Evolutionary conservation across 75 land plant species (phyloP), one percentile per base, ranked within the genome.

Genomic region (Adiantum capillusveneris): DNA sequence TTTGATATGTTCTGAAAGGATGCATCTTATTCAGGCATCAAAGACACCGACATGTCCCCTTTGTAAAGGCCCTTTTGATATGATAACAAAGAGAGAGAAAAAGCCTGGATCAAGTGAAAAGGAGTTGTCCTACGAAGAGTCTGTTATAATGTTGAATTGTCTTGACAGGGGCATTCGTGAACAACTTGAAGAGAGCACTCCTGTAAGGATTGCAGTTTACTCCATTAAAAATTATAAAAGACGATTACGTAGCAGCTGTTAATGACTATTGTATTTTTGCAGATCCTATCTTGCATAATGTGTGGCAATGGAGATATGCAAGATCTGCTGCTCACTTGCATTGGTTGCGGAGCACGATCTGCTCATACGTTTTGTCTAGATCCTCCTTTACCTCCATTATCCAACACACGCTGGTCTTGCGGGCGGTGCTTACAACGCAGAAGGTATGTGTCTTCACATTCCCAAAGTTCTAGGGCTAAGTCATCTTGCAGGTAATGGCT

Each of bases 351-450:
- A 29, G 34, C 39, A 11, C 58, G 79, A 65, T 62, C 76, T 27
- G 55, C 41, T 16, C 79, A 76, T 53, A 30, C 58, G 9, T 76
- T 73, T 36, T 76, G 79, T 73, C 18, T 73, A 36, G 79, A 76
- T 66, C 79, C 79, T 11, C 70, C 67, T 26, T 46, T 36, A 43
- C 78, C 78, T 26, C 73, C 77, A 11, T 60, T 75, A 11, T 54
- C 68, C 20, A 29, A 25, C 29, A 21, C 62, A 59, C 68, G 56
- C 12, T 75, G 77, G 77, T 49, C 44, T 29, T 75, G 77, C 52
- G 37, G 42, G 11, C 75, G 50, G 44, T 75, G 77, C 66, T 48
- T 55, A 26, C 55, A 62, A 0, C 42, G 65, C 22, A 43, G 59
- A 31, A 63, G 65, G 65, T 56, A 24, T 16, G 7, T 50, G n/a